These are phyloP conservation scores for Phylloporus rhodoxanthus DNA, from an alignment of 768 basidiomycete species.

Conservation along the genomic window DNA sequence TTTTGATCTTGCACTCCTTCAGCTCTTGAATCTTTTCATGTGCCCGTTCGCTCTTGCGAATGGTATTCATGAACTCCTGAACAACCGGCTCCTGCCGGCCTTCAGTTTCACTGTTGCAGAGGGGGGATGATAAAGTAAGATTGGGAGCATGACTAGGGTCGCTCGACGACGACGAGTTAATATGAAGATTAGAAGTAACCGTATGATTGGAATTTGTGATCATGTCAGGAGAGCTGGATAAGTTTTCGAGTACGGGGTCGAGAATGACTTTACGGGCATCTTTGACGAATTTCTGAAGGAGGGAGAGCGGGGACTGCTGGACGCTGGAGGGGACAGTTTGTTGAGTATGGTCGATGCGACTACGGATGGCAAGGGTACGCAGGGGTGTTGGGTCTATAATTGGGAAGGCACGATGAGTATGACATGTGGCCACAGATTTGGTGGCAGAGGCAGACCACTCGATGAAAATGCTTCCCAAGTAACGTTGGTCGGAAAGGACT, in stretches of 20 bases:
- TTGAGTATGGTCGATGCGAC: constrained; percentile 34
- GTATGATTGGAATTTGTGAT: constrained; percentile 23
- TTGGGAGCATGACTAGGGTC: constrained; percentile 16
- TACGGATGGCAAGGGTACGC: constrained; percentile 39
- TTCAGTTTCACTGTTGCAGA: constrained; percentile 33
- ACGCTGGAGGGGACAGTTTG: constrained; percentile 35
- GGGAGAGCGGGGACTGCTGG: constrained; percentile 44
- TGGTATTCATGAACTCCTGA: constrained; percentile 15
- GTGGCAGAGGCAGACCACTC: constrained; percentile 39
- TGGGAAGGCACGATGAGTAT: constrained; percentile 6
- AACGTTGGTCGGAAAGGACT: constrained; percentile 42
- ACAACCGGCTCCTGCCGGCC: constrained; percentile 1
- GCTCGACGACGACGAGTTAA: constrained; percentile 20
- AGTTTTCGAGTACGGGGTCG: constrained; percentile 35
- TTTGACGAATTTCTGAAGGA: constrained; percentile 55
- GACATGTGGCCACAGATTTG: neutral
- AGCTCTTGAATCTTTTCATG: constrained; percentile 50
- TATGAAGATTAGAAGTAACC: constrained; percentile 23
- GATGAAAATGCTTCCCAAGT: constrained; percentile 59
- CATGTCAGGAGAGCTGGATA: constrained; percentile 15
- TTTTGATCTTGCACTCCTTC: constrained; percentile 46
- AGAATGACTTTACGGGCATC: constrained; percentile 46
- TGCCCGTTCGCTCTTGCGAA: constrained; percentile 37
- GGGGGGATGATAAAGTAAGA: constrained; percentile 20
- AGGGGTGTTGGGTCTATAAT: constrained; percentile 50